phyloP scores from a whole-genome alignment of 768 basidiomycete genomes.

The Mycena galericulata region DNA sequence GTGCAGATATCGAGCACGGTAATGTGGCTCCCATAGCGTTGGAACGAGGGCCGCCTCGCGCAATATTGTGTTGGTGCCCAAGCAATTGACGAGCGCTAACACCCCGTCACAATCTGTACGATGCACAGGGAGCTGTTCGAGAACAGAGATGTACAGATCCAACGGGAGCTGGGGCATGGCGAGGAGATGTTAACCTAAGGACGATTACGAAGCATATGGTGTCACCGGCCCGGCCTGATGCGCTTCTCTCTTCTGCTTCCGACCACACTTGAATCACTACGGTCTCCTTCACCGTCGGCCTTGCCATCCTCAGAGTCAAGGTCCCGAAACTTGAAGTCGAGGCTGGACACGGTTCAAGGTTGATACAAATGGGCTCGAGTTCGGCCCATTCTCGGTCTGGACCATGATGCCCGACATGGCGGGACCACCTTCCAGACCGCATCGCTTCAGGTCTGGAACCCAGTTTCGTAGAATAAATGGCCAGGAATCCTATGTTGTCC shows the following conservation, averaged over 20 bases:
- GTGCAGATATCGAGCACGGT: constrained; percentile 60
- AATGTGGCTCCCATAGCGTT: constrained; percentile 65
- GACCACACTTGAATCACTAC: no score
- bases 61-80: constrained; percentile 52
- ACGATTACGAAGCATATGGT: no score
- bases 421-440: no score
- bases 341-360: constrained; percentile 6
- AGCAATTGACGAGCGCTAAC: constrained; percentile 54
- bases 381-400: no score
- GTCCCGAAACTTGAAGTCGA: no score
- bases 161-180: constrained; percentile 10
- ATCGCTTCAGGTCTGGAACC: constrained; percentile 14
- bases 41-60: constrained; percentile 56
- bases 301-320: no score
- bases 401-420: no score
- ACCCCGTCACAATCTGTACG: constrained; percentile 11
- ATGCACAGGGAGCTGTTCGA: constrained; percentile 11
- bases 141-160: constrained; percentile 24
- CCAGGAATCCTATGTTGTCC: no score
- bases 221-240: background rate
- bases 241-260: background rate
- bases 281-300: no score
- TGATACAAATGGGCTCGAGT: constrained; percentile 12
- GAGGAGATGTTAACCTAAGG: background rate
- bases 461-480: constrained; percentile 3